Percentiles rank a stretch among this genome's conserved stretches.
phyloP scores from a whole-genome alignment of 2,329 filamentous ascomycete genomes.

The Neonectria faginata region DNA sequence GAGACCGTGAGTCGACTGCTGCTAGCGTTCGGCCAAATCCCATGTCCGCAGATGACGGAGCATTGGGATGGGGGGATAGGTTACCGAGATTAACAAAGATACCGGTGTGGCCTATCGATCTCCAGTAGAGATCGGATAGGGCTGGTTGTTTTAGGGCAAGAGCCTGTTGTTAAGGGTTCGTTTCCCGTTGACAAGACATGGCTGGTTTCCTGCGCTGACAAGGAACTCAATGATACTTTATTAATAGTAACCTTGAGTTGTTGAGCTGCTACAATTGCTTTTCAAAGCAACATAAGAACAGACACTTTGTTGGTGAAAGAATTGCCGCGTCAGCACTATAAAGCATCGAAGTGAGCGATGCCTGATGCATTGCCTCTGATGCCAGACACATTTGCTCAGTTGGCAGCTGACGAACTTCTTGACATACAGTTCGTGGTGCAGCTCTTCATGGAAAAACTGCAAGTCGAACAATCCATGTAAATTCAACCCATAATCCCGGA shows the following conservation, averaged over 20 bases:
- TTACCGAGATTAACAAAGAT: background rate
- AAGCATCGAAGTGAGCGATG: background rate
- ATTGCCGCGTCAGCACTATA: background rate
- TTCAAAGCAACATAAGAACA: background rate
- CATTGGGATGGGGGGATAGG: background rate
- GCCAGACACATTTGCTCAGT: background rate
- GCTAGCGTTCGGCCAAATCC: background rate
- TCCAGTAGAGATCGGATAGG: background rate
- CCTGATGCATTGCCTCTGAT: background rate
- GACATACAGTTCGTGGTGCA: background rate
- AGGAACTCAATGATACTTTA: too few species aligned
- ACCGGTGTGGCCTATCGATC: background rate
- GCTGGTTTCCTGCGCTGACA: too few species aligned
- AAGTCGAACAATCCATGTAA: background rate
- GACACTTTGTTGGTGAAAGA: background rate
- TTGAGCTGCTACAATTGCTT: background rate
- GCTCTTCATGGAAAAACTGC: background rate
- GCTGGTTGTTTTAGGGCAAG: background rate
- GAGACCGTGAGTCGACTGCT: background rate
- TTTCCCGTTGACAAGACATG: background rate
- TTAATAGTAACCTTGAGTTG: background rate
- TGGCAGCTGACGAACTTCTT: background rate
- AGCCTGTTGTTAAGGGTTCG: background rate
- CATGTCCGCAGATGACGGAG: background rate
- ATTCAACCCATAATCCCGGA: conserved; percentile 9